These are phyloP conservation scores for Coemansia pectinata DNA, from an alignment of 192 early-diverging fungal species.

Conservation along the genomic window DNA sequence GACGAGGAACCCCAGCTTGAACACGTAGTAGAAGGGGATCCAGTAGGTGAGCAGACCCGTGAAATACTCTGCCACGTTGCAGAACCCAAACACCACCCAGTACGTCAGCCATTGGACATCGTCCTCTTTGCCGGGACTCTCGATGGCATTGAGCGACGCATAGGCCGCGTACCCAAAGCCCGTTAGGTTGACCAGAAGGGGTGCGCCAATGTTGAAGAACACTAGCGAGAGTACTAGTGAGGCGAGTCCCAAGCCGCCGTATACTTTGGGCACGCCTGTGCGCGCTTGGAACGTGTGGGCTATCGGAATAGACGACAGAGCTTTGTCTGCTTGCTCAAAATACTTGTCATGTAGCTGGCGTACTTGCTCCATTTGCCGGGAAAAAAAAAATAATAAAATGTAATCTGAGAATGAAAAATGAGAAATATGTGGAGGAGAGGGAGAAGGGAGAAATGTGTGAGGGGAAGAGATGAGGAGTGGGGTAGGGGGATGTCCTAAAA, in stretches of 20 bases:
- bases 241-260: conserved; percentile 67
- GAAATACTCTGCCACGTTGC: conserved; percentile 89
- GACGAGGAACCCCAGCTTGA: conserved; percentile 88
- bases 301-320: conserved; percentile 67
- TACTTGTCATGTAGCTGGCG: conserved; percentile 49
- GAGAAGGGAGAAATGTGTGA: neutral
- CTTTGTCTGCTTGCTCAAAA: conserved; percentile 61
- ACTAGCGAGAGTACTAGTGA: conserved; percentile 69
- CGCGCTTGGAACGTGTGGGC: conserved; percentile 69
- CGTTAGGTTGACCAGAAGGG: conserved; percentile 78
- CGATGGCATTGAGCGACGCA: conserved; percentile 90
- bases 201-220: conserved; percentile 86
- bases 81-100: conserved; percentile 88
- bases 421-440: neutral
- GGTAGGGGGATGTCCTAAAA: neutral
- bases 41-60: conserved; percentile 88
- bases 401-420: neutral
- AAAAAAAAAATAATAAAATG: neutral
- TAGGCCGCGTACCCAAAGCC: conserved; percentile 96
- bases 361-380: conserved; percentile 35
- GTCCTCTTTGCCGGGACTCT: conserved; percentile 72
- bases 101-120: conserved; percentile 92
- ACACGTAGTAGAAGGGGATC: conserved; percentile 92
- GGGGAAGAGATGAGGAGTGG: neutral
- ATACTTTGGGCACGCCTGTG: conserved; percentile 90